These are phyloP conservation scores for Abortiporus biennis DNA, from an alignment of 1,284 basidiomycete genomes.

Conservation along the genomic window DNA sequence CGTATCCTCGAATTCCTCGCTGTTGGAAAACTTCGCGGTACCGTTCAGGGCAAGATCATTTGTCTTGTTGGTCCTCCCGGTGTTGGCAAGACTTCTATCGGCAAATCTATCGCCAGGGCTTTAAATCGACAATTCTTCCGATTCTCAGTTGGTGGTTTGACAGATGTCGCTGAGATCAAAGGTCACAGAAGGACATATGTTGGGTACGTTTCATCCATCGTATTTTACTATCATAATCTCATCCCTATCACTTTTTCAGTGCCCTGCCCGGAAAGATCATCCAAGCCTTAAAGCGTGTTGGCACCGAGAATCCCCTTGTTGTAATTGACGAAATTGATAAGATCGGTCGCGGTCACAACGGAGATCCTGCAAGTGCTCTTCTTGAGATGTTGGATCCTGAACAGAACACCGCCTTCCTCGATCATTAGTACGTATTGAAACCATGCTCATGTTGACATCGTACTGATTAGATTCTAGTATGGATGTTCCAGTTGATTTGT, in stretches of 20 bases:
- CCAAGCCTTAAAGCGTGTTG: constrained; percentile 94
- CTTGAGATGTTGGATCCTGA: constrained; percentile 98
- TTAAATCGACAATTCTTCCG: constrained; percentile 88
- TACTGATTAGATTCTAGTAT: constrained; percentile 45
- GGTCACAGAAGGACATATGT: constrained; percentile 97
- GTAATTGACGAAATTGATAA: constrained; percentile 99
- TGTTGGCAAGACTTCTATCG: constrained; percentile 93
- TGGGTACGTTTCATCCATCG: constrained; percentile 44
- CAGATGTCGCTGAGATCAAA: constrained; percentile 99
- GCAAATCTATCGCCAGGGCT: constrained; percentile 91
- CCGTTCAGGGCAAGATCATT: constrained; percentile 98
- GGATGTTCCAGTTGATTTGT: constrained; percentile 96
- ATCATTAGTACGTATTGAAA: constrained; percentile 74
- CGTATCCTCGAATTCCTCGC: constrained; percentile 98
- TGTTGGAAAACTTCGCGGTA: constrained; percentile 93
- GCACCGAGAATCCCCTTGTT: constrained; percentile 94
- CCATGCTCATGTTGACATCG: background rate
- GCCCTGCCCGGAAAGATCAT: constrained; percentile 98
- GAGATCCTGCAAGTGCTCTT: constrained; percentile 91
- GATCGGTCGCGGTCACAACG: constrained; percentile 93
- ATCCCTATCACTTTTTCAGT: constrained; percentile 30
- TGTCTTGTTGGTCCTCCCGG: constrained; percentile 96
- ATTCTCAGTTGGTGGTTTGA: constrained; percentile 95
- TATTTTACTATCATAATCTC: background rate
- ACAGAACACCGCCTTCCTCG: constrained; percentile 94